Conservation (phyloP, 2,329 filamentous ascomycete species). For the Akanthomyces muscarius region DNA sequence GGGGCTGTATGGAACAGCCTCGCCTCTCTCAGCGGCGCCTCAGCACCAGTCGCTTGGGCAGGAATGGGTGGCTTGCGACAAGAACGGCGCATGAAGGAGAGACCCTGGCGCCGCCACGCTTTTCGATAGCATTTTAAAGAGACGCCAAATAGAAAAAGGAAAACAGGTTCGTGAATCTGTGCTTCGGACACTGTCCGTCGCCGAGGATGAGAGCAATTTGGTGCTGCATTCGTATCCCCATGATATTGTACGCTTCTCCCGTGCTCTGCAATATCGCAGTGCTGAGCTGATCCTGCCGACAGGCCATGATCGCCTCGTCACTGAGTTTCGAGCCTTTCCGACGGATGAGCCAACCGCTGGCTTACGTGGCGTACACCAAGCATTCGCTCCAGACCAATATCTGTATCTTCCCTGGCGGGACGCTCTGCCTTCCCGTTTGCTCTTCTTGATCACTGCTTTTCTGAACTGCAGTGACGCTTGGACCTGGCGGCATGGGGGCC, state of each 20-base stretch:
- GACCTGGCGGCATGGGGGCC: conserved; percentile 13
- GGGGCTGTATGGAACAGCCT: conserved; percentile 11
- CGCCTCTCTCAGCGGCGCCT: background rate
- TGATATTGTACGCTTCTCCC: background rate
- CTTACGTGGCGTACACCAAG: background rate
- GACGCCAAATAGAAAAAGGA: background rate
- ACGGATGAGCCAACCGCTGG: conserved; percentile 1
- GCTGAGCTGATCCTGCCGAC: conserved; percentile 9
- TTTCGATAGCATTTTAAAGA: background rate
- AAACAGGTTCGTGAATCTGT: background rate
- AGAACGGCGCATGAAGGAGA: background rate
- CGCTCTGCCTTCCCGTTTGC: background rate
- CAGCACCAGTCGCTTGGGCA: background rate
- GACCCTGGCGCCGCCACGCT: background rate
- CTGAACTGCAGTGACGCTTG: background rate
- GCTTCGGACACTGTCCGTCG: conserved; percentile 9
- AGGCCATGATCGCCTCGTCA: conserved; percentile 1
- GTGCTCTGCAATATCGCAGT: background rate
- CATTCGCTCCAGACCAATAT: background rate
- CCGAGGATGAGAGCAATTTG: background rate
- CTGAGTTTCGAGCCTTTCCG: background rate
- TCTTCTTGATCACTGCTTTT: background rate
- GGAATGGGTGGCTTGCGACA: background rate
- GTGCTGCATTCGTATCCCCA: background rate
- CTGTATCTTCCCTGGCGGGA: background rate